Evolutionary conservation across 208 protist genomes (phyloP).

Genomic region (Crithidia sp.): DNA sequence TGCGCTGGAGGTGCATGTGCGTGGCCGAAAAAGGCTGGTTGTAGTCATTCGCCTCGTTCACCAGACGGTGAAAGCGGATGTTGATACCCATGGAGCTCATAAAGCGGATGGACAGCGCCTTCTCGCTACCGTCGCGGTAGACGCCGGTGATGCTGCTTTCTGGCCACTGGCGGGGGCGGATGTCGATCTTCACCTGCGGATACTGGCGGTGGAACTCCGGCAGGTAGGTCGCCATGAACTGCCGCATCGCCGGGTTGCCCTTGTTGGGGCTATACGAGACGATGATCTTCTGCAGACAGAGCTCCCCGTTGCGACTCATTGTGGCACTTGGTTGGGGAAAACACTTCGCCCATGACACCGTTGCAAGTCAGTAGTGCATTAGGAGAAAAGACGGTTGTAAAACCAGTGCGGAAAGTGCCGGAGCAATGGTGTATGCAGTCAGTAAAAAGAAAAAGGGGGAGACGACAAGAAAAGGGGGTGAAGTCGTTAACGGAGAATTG

Average conservation of each 20-base stretch:
- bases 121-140: constrained; percentile 86
- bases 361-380: no score
- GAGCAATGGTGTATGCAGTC: no score
- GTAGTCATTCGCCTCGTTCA: constrained; percentile 83
- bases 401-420: no score
- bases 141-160: constrained; percentile 82
- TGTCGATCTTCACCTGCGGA: constrained; percentile 72
- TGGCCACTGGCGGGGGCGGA: constrained; percentile 77
- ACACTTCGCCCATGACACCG: no score
- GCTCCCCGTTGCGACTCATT: constrained; percentile 88
- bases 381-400: no score
- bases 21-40: constrained; percentile 63
- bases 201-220: constrained; percentile 76
- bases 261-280: constrained; percentile 75
- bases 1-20: constrained; percentile 69
- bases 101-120: constrained; percentile 49
- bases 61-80: constrained; percentile 66
- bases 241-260: constrained; percentile 68
- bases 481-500: no score
- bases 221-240: constrained; percentile 81
- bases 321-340: not conserved
- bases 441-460: no score
- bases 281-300: constrained; percentile 85
- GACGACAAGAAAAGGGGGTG: no score
- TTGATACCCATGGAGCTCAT: constrained; percentile 83